Base-by-base conservation (phyloP, 176 grass and related monocot genomes). In the Tillandsia leiboldiana region DNA sequence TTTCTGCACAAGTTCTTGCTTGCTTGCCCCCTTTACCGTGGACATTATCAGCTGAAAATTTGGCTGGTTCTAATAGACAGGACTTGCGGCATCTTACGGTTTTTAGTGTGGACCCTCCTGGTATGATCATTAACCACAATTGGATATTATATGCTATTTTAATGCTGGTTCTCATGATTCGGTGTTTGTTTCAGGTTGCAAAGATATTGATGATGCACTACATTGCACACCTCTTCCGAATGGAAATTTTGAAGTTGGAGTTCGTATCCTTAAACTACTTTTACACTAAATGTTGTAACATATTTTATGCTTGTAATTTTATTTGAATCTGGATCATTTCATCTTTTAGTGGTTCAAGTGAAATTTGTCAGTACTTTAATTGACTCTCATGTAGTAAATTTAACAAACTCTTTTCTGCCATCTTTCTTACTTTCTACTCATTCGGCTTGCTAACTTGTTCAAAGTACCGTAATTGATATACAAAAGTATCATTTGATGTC, bases 201-300 rank as follows among this genome's bases (percentile, higher is more conserved):
- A 84, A 81, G 93, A 97, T 83, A 97, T 97, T 69, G 93, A 97
- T 87, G 93, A 97, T 87, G 93, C 93, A 20, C 77, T 97, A 78
- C 93, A 97, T 90, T 97, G 93, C 71, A 92, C 80, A 0, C 77
- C 53, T 50, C 93, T 97, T 83, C 79, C 83, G 73, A 97, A 90
- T 90, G 93, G 93, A 18, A 92, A 97, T 70, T 97, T 97, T 79
- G 93, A 92, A 90, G 93, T 97, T 83, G 93, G 93, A 92, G 93
- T 97, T 51, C 93, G 89, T 97, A 97, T 97, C 93, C 93, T 91
- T 79, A 71, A 72, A 6, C 3, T 42, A 42, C 33, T 42, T 5
- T 42, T 42, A 42, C 33, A 42, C 33, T 42, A 7, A 7, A 42
- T 42, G 33, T 42, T 42, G 33, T 42, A 42, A 42, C 65, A 2